Percentiles rank a stretch among this genome's conserved stretches.
Conservation (phyloP, 2,329 filamentous ascomycete genomes). For the Fusarium sp. region DNA sequence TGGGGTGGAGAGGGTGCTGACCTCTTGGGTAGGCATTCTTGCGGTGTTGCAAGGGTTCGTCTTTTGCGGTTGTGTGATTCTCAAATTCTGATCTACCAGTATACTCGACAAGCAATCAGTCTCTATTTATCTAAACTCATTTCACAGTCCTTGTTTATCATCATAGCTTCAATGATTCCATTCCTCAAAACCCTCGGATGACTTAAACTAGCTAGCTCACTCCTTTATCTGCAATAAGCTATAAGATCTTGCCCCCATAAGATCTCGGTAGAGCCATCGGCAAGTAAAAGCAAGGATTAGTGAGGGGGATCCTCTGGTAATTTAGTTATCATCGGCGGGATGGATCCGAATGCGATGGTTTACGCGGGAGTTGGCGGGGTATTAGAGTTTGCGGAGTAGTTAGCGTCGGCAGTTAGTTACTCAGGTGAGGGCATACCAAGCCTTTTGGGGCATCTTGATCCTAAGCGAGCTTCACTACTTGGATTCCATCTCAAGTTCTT, state of each 20-base stretch:
- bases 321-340: background rate
- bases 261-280: background rate
- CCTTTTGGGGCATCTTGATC: background rate
- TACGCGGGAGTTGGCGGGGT: background rate
- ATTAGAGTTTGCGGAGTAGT: background rate
- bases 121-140: background rate
- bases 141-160: accelerated
- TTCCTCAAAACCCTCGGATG: background rate
- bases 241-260: background rate
- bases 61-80: accelerated
- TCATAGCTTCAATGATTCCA: background rate
- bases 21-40: background rate
- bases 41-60: background rate
- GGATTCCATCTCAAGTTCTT: background rate
- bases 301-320: background rate
- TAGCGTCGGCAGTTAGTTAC: background rate
- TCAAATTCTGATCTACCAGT: accelerated
- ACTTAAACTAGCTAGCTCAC: accelerated
- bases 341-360: background rate
- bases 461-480: background rate
- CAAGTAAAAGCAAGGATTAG: background rate
- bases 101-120: accelerated
- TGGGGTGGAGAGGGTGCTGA: background rate
- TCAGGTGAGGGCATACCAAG: background rate
- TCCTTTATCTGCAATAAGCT: too few species aligned